Evolutionary conservation across 2,329 filamentous ascomycete genomes (phyloP), one percentile per base, ranked within the genome.

Genomic region (Alternaria conjuncta): DNA sequence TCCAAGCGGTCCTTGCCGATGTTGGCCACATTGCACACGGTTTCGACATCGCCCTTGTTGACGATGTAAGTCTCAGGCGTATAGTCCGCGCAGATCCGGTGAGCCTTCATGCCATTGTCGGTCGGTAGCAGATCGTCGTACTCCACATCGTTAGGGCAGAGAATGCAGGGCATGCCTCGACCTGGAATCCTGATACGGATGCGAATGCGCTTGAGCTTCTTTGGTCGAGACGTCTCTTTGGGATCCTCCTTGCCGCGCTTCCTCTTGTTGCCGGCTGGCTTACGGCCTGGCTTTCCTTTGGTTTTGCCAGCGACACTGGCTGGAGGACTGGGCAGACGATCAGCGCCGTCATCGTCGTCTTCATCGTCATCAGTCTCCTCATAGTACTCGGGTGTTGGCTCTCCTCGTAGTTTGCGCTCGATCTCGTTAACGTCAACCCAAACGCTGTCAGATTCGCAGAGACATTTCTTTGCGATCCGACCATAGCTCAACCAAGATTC

Each of bases 341-440:
- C 80, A 6, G 77, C 80, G 23, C 86, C 86, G 3, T 89, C 87
- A 10, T 87, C 85, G 0, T 88, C 86, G 23, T 86, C 86, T 20
- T 92, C 86, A 18, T 92, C 71, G 12, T 92, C 89, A 41, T 92
- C 90, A 0, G 90, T 92, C 71, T 93, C 90, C 75, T 94, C 92
- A 71, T 92, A 92, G 71, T 94, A 93, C 6, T 93, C 93, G 61
- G 92, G 90, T 4, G 89, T 90, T 5, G 87, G 85, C 78, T 98
- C 94, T 46, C 96, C 96, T 55, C 94, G 89, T 50, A 98, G 82
- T 79, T 96, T 97, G 65, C 96, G 92, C 81, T 99, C 94, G 61
- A 99, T 96, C 74, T 97, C 96, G 62, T 93, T 90, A 5, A 98
- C 94, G 76, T 99, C 94, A 57, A 99, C 94, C 94, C 96, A 99